These are phyloP conservation scores for Cupressus sempervirens DNA, from an alignment of 75 land plant species.

Conservation along the genomic window DNA sequence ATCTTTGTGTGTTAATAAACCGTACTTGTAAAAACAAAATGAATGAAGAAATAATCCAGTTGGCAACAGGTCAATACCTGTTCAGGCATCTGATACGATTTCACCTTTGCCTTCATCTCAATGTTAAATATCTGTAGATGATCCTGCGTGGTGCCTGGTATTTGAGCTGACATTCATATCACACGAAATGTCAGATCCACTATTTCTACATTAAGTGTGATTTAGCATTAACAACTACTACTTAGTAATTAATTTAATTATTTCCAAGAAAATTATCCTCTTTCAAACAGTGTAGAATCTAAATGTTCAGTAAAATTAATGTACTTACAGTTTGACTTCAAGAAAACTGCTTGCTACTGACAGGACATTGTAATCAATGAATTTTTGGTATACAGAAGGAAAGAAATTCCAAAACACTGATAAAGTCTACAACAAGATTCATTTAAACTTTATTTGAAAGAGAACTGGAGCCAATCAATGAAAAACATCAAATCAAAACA, in stretches of 20 bases:
- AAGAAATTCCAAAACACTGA: not conserved
- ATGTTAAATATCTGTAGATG: constrained; percentile 97
- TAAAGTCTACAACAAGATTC: not conserved
- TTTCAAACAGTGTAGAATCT: not conserved
- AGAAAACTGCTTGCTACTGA: not conserved
- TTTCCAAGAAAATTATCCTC: not conserved
- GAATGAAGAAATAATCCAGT: not conserved
- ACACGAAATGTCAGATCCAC: not conserved
- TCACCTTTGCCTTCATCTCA: constrained; percentile 88
- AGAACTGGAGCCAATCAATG: not conserved
- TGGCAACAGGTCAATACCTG: constrained; percentile 50
- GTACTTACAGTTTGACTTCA: not conserved
- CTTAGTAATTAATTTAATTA: not conserved
- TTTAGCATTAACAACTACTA: not conserved
- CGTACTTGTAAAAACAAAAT: not conserved
- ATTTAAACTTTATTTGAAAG: not conserved
- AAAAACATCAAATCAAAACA: not conserved
- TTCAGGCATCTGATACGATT: constrained; percentile 98
- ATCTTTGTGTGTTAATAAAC: not conserved
- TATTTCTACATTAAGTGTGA: not conserved
- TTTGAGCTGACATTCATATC: constrained; percentile 62
- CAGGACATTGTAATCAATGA: not conserved
- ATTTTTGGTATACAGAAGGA: not conserved
- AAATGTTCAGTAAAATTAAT: not conserved
- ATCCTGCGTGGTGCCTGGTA: constrained; percentile 89